Conservation (phyloP, 345 rosid species). For the Geranium brycei region DNA sequence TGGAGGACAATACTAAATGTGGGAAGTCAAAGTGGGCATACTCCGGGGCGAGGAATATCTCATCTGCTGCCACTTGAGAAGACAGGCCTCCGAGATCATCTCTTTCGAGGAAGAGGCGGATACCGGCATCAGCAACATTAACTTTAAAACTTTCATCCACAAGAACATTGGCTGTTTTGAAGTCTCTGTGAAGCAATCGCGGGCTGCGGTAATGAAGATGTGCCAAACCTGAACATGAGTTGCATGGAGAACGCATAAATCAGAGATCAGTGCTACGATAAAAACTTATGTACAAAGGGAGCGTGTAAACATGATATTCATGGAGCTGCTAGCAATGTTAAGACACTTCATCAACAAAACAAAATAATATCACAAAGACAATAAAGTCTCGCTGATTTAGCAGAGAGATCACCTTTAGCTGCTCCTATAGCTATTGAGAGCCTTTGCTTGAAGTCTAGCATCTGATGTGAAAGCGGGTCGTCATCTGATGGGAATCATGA, state of each 20-base stretch:
- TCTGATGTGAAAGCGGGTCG: slow-evolving; percentile 50
- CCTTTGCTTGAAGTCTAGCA: slow-evolving; percentile 87
- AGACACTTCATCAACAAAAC: slow-evolving; percentile 18
- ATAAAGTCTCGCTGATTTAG: slow-evolving; percentile 69
- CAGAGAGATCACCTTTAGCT: slow-evolving; percentile 86
- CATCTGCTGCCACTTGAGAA: slow-evolving; percentile 54
- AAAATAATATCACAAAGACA: slow-evolving; percentile 58
- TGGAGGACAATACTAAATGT: not conserved
- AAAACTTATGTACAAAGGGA: too few relatives aligned
- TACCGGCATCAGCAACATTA: slow-evolving; percentile 91
- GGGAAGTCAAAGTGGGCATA: slow-evolving; percentile 18
- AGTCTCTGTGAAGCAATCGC: slow-evolving; percentile 71
- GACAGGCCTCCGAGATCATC: slow-evolving; percentile 52
- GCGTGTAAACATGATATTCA: too few relatives aligned
- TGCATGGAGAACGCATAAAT: too few relatives aligned
- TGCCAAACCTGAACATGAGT: slow-evolving; percentile 51
- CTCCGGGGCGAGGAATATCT: slow-evolving; percentile 85
- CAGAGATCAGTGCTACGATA: too few relatives aligned
- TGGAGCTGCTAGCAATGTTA: too few relatives aligned
- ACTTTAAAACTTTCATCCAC: slow-evolving; percentile 80
- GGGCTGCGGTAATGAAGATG: slow-evolving; percentile 83
- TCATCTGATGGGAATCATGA: slow-evolving; percentile 28
- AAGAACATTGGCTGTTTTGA: slow-evolving; percentile 84
- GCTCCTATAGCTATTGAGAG: slow-evolving; percentile 84
- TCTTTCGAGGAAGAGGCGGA: slow-evolving; percentile 65